A percentile compares a stretch with the other conserved stretches of the same genome.
Evolutionary conservation across 176 grass and related monocot species (phyloP).

Genomic region (Saccharum officinarum): DNA sequence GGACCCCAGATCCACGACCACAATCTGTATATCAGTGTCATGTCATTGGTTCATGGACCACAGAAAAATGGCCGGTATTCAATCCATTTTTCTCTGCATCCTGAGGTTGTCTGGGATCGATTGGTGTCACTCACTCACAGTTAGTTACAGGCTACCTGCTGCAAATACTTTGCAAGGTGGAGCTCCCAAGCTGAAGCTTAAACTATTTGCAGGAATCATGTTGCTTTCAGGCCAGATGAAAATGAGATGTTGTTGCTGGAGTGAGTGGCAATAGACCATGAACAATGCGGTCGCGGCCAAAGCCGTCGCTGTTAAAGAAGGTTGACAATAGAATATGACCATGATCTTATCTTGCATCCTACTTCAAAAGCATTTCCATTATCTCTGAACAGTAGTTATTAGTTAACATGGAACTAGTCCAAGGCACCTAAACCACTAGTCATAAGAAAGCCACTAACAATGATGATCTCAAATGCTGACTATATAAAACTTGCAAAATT

Average conservation of each 20-base stretch:
- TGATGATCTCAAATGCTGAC: background rate
- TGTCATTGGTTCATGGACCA: conserved; percentile 30
- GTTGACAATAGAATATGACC: conserved; percentile 39
- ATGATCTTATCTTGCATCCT: conserved; percentile 46
- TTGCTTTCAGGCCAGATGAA: conserved; percentile 35
- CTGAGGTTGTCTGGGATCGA: conserved; percentile 30
- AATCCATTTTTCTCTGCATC: conserved; percentile 22
- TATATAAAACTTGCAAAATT: background rate
- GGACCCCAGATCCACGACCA: conserved; percentile 35
- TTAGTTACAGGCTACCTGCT: background rate
- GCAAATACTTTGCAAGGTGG: conserved; percentile 27
- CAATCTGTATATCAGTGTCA: conserved; percentile 21
- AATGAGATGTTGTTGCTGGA: conserved; percentile 24
- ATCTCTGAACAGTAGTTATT: conserved; percentile 17
- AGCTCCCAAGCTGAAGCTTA: conserved; percentile 12
- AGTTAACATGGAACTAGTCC: conserved; percentile 13
- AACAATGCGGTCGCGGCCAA: conserved; percentile 23
- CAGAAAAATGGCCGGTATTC: conserved; percentile 21
- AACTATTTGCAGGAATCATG: conserved; percentile 34
- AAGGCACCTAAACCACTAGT: conserved; percentile 38
- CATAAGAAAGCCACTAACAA: conserved; percentile 2
- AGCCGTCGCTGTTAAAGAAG: conserved; percentile 37
- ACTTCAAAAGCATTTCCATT: conserved; percentile 40
- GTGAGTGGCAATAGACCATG: conserved; percentile 22
- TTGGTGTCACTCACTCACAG: conserved; percentile 8